Conservation (phyloP, 2,329 filamentous ascomycete genomes). For the Trichoderma koningiopsis region DNA sequence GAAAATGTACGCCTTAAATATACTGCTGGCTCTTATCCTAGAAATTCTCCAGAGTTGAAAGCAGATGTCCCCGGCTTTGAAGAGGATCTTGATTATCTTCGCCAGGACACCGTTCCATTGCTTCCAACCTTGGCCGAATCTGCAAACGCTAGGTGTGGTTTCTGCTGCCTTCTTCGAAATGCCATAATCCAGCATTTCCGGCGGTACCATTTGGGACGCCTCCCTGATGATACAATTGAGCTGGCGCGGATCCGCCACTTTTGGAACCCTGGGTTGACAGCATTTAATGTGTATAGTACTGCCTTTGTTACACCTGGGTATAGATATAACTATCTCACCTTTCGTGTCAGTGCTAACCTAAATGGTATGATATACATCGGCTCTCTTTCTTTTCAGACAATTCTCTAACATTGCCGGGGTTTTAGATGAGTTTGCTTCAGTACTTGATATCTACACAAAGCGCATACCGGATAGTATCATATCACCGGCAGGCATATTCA, state of each 20-base stretch:
- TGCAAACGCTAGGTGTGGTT: not conserved
- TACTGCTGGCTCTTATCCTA: not conserved
- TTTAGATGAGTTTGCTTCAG: not conserved
- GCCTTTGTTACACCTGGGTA: slow-evolving; percentile 2
- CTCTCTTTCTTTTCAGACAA: not conserved
- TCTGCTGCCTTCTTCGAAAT: slow-evolving; percentile 8
- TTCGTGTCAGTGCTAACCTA: not conserved
- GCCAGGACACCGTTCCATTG: not conserved
- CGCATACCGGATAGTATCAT: not conserved
- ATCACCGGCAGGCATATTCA: slow-evolving; percentile 8
- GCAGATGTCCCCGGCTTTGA: not conserved
- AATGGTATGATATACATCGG: not conserved
- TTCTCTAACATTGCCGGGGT: not conserved
- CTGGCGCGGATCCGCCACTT: not conserved
- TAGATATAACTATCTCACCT: not conserved
- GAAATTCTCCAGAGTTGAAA: not conserved
- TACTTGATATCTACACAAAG: not conserved
- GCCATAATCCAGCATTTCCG: slow-evolving; percentile 2
- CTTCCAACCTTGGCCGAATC: not conserved
- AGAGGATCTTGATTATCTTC: not conserved
- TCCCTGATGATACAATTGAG: not conserved
- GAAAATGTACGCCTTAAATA: not conserved
- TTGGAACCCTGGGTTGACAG: not conserved
- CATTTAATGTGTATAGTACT: not conserved
- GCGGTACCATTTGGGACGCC: not conserved